These are phyloP conservation scores for Vigna hirtella DNA, from an alignment of 306 rosid genomes.

Conservation along the genomic window DNA sequence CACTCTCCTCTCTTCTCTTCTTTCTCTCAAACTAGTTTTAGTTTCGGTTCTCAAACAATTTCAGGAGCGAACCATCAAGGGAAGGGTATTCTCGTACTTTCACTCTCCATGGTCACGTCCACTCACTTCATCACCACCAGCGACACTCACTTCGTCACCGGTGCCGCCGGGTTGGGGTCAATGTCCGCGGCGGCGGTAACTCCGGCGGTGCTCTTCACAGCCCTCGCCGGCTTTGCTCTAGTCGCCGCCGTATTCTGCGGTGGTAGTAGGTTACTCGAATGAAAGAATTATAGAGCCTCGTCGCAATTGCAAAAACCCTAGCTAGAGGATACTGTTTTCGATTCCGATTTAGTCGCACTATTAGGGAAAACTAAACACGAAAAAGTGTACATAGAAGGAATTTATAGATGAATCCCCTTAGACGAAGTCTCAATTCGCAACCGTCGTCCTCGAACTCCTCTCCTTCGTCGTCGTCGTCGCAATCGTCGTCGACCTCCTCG, in stretches of 20 bases:
- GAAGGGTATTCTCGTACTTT: constrained; percentile 52
- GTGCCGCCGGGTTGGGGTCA: constrained; percentile 51
- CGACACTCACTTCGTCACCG: constrained; percentile 52
- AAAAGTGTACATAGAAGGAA: constrained; percentile 42
- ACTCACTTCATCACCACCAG: constrained; percentile 47
- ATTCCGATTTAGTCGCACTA: constrained; percentile 43
- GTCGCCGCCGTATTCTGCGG: constrained; percentile 69
- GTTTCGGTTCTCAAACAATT: background rate
- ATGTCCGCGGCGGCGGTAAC: constrained; percentile 51
- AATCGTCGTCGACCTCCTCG: constrained; percentile 57
- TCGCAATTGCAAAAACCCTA: constrained; percentile 44
- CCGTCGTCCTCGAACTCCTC: constrained; percentile 83
- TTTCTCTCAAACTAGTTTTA: constrained; percentile 15
- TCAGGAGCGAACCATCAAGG: background rate
- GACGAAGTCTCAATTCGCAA: constrained; percentile 85
- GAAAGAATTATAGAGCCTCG: constrained; percentile 38
- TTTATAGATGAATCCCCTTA: constrained; percentile 90
- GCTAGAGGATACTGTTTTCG: constrained; percentile 48
- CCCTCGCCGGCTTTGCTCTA: constrained; percentile 72
- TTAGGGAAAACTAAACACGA: background rate
- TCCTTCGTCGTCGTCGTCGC: constrained; percentile 68
- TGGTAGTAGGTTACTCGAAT: constrained; percentile 69
- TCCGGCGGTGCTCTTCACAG: constrained; percentile 67
- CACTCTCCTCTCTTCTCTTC: background rate
- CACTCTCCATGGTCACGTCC: constrained; percentile 63